Evolutionary conservation across 2,329 filamentous ascomycete species (phyloP).

Genomic region (Arachnopeziza araneosa): DNA sequence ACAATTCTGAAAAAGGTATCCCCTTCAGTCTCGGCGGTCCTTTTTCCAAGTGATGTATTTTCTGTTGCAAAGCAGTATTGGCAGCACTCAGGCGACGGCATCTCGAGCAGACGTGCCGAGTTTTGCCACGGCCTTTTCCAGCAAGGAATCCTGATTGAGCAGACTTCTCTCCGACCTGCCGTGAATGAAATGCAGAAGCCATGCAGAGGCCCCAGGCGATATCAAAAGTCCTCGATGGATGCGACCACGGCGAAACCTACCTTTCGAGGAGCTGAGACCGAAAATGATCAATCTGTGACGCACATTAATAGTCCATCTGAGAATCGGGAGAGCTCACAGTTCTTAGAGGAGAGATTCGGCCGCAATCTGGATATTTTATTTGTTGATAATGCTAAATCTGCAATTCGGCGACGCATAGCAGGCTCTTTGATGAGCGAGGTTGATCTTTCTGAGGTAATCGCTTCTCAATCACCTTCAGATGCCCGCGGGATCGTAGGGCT

Average conservation of each 20-base stretch:
- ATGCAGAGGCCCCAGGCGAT: conserved; percentile 70
- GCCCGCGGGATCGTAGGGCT: conserved; percentile 57
- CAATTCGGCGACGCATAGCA: conserved; percentile 81
- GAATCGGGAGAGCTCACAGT: conserved; percentile 63
- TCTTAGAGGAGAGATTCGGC: conserved; percentile 91
- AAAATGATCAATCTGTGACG: not conserved
- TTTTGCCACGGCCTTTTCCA: conserved; percentile 75
- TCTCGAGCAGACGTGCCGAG: conserved; percentile 86
- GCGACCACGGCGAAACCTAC: conserved; percentile 25
- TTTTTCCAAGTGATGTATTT: conserved; percentile 64
- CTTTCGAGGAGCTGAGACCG: conserved; percentile 9
- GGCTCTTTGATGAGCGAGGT: conserved; percentile 72
- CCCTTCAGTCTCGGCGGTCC: conserved; percentile 61
- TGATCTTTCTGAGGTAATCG: conserved; percentile 55
- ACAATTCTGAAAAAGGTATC: conserved; percentile 47
- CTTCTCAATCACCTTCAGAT: conserved; percentile 43
- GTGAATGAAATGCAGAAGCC: conserved; percentile 21
- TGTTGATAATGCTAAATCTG: conserved; percentile 75
- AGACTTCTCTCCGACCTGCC: conserved; percentile 25
- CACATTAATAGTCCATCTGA: conserved; percentile 21
- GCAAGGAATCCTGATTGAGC: conserved; percentile 59
- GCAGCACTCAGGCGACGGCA: conserved; percentile 91
- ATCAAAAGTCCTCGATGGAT: conserved; percentile 59
- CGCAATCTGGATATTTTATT: conserved; percentile 79
- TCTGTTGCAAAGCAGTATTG: conserved; percentile 86